Conservation (phyloP, 73 alveolate genomes). For the Paramecium biaurelia region DNA sequence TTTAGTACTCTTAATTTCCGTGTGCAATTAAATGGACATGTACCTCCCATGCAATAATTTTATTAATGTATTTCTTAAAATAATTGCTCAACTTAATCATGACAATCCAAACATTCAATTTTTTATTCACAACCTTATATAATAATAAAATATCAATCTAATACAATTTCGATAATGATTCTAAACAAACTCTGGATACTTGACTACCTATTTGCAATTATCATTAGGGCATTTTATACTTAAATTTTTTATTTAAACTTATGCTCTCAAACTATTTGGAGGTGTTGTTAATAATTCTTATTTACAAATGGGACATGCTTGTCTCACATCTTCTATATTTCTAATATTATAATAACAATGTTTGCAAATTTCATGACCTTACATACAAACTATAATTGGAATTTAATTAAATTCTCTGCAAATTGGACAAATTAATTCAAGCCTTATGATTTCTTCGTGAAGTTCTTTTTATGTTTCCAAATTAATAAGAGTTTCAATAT, state of each 20-base stretch:
- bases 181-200: not conserved
- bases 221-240: not conserved
- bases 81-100: not conserved
- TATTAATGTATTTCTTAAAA: constrained; percentile 2
- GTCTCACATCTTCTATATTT: not conserved
- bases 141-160: not conserved
- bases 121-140: not conserved
- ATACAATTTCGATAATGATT: constrained; percentile 17
- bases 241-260: not conserved
- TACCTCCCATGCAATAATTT: not conserved
- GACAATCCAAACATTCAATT: not conserved
- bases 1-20: constrained; percentile 10
- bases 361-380: constrained; percentile 54
- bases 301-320: constrained; percentile 16
- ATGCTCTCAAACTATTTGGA: constrained; percentile 44
- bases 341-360: constrained; percentile 30
- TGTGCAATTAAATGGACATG: not conserved
- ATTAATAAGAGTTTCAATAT: not conserved
- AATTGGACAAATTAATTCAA: constrained; percentile 17
- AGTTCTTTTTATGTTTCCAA: not conserved
- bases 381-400: not conserved
- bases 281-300: not conserved
- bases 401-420: constrained; percentile 38
- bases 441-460: not conserved
- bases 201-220: not conserved